Evolutionary conservation across 2,329 filamentous ascomycete species (phyloP).

Genomic region (Sclerotinia glacialis): DNA sequence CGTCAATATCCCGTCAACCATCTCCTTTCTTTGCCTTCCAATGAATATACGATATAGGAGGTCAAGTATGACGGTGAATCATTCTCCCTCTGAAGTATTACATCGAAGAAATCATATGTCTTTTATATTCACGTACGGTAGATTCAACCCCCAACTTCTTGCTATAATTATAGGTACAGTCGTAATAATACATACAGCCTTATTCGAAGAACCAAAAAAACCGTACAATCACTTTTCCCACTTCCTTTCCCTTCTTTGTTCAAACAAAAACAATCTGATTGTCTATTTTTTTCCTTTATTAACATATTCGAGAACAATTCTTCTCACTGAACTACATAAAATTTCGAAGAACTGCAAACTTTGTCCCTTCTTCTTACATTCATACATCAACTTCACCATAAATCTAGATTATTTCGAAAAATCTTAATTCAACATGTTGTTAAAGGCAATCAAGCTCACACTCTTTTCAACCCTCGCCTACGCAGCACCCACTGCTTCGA

Average conservation of each 20-base stretch:
- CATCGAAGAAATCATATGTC: background rate
- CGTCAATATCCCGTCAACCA: background rate
- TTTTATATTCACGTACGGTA: background rate
- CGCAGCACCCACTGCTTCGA: background rate
- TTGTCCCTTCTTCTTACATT: background rate
- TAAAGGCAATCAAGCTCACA: background rate
- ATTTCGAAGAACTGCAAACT: background rate
- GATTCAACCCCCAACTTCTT: background rate
- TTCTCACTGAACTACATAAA: background rate
- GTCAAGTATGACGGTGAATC: slow-evolving; percentile 6
- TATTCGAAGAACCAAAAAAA: background rate
- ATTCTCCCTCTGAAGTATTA: slow-evolving; percentile 6
- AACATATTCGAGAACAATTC: background rate
- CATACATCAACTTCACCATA: background rate
- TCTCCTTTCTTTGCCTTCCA: background rate
- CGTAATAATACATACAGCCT: too few species aligned
- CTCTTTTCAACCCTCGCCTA: background rate
- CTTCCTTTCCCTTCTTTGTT: background rate
- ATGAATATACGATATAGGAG: background rate
- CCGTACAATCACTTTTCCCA: background rate
- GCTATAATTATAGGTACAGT: background rate
- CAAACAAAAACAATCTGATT: background rate
- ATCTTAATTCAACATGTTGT: background rate
- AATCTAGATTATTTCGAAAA: background rate
- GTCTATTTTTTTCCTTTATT: background rate